Conservation (phyloP, 1,139 yeast genomes). For the Trichomonascaceae sp. region DNA sequence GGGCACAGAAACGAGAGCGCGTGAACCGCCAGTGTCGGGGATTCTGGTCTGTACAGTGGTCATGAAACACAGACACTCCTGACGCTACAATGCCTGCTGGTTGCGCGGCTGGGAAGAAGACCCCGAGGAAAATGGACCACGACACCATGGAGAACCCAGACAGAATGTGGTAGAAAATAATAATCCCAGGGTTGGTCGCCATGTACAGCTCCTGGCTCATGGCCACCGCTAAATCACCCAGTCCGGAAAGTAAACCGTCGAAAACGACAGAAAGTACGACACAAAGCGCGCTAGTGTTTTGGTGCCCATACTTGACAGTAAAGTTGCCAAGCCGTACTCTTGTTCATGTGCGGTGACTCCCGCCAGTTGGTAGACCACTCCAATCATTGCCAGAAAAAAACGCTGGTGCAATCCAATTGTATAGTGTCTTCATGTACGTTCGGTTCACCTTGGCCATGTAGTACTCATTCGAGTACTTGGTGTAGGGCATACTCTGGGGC, state of each 20-base stretch:
- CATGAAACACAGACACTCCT: slow-evolving; percentile 21
- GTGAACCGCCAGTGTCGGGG: slow-evolving; percentile 17
- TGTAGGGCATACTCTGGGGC: slow-evolving; percentile 22
- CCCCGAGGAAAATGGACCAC: slow-evolving; percentile 22
- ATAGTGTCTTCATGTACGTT: slow-evolving; percentile 18
- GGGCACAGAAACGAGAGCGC: slow-evolving; percentile 24
- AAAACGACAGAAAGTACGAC: slow-evolving; percentile 20
- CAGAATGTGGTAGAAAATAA: slow-evolving; percentile 23
- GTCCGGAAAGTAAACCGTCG: slow-evolving; percentile 20
- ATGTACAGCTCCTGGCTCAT: slow-evolving; percentile 15
- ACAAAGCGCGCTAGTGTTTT: slow-evolving; percentile 16
- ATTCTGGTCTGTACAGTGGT: slow-evolving; percentile 21
- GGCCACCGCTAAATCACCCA: slow-evolving; percentile 23
- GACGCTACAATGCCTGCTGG: slow-evolving; percentile 26
- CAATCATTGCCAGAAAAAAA: slow-evolving; percentile 24
- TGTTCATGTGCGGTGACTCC: slow-evolving; percentile 25
- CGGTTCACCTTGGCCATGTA: slow-evolving; percentile 14
- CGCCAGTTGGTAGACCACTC: slow-evolving; percentile 25
- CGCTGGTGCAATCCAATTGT: slow-evolving; percentile 25
- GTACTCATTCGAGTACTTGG: slow-evolving; percentile 17
- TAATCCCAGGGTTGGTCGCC: slow-evolving; percentile 19
- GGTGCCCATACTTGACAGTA: slow-evolving; percentile 24
- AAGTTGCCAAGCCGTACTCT: slow-evolving; percentile 22
- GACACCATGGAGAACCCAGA: slow-evolving; percentile 23
- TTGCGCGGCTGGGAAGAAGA: slow-evolving; percentile 22